These are phyloP conservation scores for Malus hybrid DNA, from an alignment of 331 rosid species.

Conservation along the genomic window DNA sequence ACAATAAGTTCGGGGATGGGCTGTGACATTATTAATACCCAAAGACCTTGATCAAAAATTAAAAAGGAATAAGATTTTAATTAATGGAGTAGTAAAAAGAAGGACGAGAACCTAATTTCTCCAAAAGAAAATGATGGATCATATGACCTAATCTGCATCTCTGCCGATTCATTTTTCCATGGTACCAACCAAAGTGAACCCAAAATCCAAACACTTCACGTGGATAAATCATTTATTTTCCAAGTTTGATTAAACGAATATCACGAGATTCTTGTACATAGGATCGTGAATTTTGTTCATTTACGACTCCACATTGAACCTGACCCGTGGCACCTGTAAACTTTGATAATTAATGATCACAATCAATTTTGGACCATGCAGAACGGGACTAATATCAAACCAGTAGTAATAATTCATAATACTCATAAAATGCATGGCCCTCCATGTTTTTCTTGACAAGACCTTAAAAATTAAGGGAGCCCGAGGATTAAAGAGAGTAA, in stretches of 20 bases:
- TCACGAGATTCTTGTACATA: slow-evolving; percentile 4
- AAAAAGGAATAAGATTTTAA: too few species aligned
- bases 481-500: too few species aligned
- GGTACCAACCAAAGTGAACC: not conserved
- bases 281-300: not conserved
- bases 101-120: too few species aligned
- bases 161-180: too few species aligned
- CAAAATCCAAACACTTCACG: not conserved
- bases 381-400: not conserved
- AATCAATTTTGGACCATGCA: not conserved
- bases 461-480: too few species aligned
- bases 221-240: not conserved
- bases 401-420: too few species aligned
- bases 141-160: too few species aligned
- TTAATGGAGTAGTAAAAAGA: too few species aligned
- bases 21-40: too few species aligned
- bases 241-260: not conserved
- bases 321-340: not conserved
- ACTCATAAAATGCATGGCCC: not conserved
- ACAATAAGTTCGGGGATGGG: too few species aligned
- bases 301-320: not conserved
- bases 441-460: not conserved
- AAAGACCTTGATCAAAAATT: too few species aligned
- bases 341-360: not conserved
- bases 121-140: too few species aligned